Evolutionary conservation across 2,329 filamentous ascomycete genomes (phyloP), one percentile per base, ranked within the genome.

Genomic region (Drechslera avenae): DNA sequence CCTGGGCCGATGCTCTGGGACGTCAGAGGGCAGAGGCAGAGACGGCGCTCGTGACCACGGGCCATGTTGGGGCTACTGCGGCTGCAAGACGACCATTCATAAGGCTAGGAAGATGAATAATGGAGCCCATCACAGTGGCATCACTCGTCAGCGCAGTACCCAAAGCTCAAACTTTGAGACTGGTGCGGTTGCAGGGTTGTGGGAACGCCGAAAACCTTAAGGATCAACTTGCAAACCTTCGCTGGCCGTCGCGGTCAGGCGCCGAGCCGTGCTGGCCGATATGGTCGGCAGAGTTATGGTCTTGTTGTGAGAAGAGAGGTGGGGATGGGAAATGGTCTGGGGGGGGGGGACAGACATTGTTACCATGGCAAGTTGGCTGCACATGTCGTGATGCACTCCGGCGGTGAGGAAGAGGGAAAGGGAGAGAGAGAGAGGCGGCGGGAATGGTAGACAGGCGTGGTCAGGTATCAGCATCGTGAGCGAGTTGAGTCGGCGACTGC

Each of bases 171-270:
- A 66, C 63, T 67, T 68, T 71, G 68, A 68, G 70, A 71, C 67
- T 68, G 67, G 63, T 65, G 68, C 63, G 57, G 70, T 68, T 63
- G 61, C 68, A 72, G 67, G 68, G 68, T 62, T 66, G 60, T 56
- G 66, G 62, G 54, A 57, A 62, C 60, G 66, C 60, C 63, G 56
- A 69, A 71, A 72, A 72, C 68, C 69, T 68, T 70, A 67, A 70
- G 70, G 52, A 33, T 48, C 50, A 53, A 48, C 58, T 59, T 57
- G 52, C 52, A 66, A 68, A 67, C 67, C 62, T 67, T 70, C 60
- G 52, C 56, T 53, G 52, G 59, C 52, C 52, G 54, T 56, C 56
- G 54, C 53, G 52, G 54, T 50, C 55, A 57, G 52, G 53, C 59
- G 52, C 59, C 63, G 59, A 66, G 57, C 62, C 63, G 64, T 57